Evolutionary conservation across 768 basidiomycete genomes (phyloP).

Genomic region (Infundibulicybe gibba): DNA sequence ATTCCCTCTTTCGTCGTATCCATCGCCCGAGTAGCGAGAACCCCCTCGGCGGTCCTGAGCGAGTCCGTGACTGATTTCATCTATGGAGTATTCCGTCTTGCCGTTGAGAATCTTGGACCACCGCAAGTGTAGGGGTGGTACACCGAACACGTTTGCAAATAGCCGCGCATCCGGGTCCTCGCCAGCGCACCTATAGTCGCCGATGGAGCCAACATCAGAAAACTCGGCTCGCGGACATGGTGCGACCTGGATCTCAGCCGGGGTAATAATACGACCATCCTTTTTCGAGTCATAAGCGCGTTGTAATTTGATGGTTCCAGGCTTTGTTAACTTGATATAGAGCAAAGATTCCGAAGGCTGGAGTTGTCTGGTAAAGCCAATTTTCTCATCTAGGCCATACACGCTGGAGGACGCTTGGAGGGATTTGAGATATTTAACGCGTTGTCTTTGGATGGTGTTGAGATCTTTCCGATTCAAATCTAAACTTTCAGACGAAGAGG

Average conservation of each 20-base stretch:
- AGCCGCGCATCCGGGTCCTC: constrained; percentile 50
- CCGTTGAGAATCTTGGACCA: constrained; percentile 69
- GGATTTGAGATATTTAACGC: neutral
- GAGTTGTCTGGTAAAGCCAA: neutral
- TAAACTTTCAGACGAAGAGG: neutral
- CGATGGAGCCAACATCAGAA: constrained; percentile 29
- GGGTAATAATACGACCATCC: constrained; percentile 16
- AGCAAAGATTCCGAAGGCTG: neutral
- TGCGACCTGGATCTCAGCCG: constrained; percentile 62
- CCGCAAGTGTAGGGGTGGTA: constrained; percentile 68
- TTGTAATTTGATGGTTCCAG: neutral
- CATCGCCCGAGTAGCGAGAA: constrained; percentile 6
- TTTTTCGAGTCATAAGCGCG: neutral
- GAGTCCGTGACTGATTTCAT: constrained; percentile 61
- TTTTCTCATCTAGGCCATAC: neutral
- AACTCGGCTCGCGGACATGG: constrained; percentile 82
- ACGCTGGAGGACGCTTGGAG: no score
- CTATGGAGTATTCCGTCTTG: constrained; percentile 62
- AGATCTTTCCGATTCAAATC: neutral
- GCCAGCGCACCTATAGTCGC: constrained; percentile 61
- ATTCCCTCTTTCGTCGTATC: constrained; percentile 10
- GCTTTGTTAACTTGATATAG: neutral
- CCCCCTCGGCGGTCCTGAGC: neutral
- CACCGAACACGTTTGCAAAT: constrained; percentile 60
- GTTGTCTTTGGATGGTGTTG: neutral